Conservation (phyloP, 2,329 filamentous ascomycete genomes). For the Neoascochyta sp. region DNA sequence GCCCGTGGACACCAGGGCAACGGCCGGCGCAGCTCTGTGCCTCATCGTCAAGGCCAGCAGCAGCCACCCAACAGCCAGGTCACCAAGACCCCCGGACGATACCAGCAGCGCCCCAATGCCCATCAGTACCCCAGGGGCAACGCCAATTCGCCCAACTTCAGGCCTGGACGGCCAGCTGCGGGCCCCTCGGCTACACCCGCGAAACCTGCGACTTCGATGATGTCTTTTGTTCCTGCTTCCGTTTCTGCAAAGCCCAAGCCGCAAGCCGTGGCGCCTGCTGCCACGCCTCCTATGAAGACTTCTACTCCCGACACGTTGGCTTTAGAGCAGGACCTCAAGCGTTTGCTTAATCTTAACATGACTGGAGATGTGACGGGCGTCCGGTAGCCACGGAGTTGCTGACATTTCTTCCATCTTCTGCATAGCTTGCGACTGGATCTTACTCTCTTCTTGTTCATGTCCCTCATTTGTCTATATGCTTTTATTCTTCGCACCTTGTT, state of each 20-base stretch:
- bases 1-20: slow-evolving; percentile 15
- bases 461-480: slow-evolving; percentile 23
- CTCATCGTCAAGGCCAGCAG: slow-evolving; percentile 23
- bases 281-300: slow-evolving; percentile 13
- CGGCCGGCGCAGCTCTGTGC: slow-evolving; percentile 24
- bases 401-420: slow-evolving; percentile 18
- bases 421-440: slow-evolving; percentile 21
- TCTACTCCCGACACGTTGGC: slow-evolving; percentile 19
- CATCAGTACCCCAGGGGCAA: slow-evolving; percentile 15
- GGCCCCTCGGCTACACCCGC: slow-evolving; percentile 13
- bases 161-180: slow-evolving; percentile 10
- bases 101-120: slow-evolving; percentile 24
- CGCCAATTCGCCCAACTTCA: slow-evolving; percentile 9
- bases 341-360: slow-evolving; percentile 32
- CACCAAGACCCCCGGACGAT: slow-evolving; percentile 21
- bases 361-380: slow-evolving; percentile 20
- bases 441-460: slow-evolving; percentile 12
- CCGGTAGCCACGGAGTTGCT: slow-evolving; percentile 15
- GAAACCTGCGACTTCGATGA: slow-evolving; percentile 24
- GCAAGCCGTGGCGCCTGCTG: slow-evolving; percentile 20
- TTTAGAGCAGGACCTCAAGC: slow-evolving; percentile 37
- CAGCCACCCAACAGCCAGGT: slow-evolving; percentile 23
- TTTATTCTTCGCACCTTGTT: slow-evolving; percentile 9
- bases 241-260: slow-evolving; percentile 28
- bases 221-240: slow-evolving; percentile 37